These are phyloP conservation scores for Flaveria ramosissima DNA, from an alignment of 129 eudicot genomes.

Conservation along the genomic window DNA sequence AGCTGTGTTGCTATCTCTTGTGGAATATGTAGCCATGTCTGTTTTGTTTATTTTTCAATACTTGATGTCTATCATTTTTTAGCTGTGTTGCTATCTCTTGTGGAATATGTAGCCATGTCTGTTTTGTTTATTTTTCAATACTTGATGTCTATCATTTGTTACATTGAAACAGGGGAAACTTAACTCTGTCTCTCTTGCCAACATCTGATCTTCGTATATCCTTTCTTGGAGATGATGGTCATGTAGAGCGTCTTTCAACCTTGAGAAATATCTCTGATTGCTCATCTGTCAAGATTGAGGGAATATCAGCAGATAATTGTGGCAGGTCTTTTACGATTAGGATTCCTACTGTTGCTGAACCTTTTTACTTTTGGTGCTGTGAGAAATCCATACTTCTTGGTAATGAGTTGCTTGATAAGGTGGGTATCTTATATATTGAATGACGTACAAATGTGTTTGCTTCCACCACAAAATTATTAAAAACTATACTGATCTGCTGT, in stretches of 20 bases:
- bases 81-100: too few species aligned
- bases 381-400: constrained; percentile 89
- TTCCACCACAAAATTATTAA: not conserved
- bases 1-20: not conserved
- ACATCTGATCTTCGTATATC: constrained; percentile 77
- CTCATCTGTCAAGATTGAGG: constrained; percentile 56
- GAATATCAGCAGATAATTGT: constrained; percentile 66
- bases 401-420: constrained; percentile 77
- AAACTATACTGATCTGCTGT: not conserved
- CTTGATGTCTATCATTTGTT: constrained; percentile 7
- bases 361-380: constrained; percentile 81
- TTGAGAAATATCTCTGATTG: constrained; percentile 44
- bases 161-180: constrained; percentile 69
- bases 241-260: constrained; percentile 63
- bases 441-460: not conserved
- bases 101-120: not conserved
- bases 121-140: constrained; percentile 13
- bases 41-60: constrained; percentile 13
- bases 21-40: not conserved
- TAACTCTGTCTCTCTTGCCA: constrained; percentile 74
- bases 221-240: constrained; percentile 78
- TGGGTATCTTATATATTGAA: constrained; percentile 25
- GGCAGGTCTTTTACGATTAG: constrained; percentile 74
- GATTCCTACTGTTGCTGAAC: constrained; percentile 32
- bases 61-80: constrained; percentile 7